Base-by-base conservation (phyloP, 2,329 filamentous ascomycete species). In the Aspergillus luchuensis region DNA sequence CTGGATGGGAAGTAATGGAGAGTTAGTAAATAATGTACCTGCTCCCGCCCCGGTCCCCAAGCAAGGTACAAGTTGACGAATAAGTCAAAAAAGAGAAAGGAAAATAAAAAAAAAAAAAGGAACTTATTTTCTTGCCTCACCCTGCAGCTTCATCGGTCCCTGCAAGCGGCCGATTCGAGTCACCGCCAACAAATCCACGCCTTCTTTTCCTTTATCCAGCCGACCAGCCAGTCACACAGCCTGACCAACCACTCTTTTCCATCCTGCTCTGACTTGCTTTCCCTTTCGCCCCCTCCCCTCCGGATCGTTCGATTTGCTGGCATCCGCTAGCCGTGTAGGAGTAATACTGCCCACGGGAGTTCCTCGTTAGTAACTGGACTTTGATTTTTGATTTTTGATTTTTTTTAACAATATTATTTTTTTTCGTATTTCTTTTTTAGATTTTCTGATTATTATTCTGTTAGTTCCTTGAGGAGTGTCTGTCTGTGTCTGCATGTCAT, bases 111-210 rank as follows among this genome's bases (percentile, higher is more conserved):
- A 7, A 8, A 13, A 36, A 36, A 36, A 36, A 36, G 30, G 11
- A 13, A 11, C 8, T 19, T 11, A 21, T 25, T 30, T 19, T 53
- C 25, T 13, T 58, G 11, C 30, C 28, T 17, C 23, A 17, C 50
- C 19, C 33, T 53, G n/a, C 33, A 52, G 23, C 45, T 45, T 52
- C 33, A n/a, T 23, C 43, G 30, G 56, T 56, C 47, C 50, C 66
- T 72, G 71, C 71, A 72, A 65, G 67, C 63, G 68, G 63, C 71
- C 71, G 64, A 57, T 72, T 72, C 68, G 66, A 72, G 71, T 71
- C 66, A 61, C 62, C 63, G 63, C 63, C 63, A 62, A n/a, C 30
- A 19, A 36, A 33, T 36, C 33, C 39, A 19, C 39, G n/a, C 39
- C 17, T 43, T n/a, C 15, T 21, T 21, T 23, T 23, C 38, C n/a